These are phyloP conservation scores for Colletotrichum euphorbiae DNA, from an alignment of 2,329 filamentous ascomycete species.

Conservation along the genomic window DNA sequence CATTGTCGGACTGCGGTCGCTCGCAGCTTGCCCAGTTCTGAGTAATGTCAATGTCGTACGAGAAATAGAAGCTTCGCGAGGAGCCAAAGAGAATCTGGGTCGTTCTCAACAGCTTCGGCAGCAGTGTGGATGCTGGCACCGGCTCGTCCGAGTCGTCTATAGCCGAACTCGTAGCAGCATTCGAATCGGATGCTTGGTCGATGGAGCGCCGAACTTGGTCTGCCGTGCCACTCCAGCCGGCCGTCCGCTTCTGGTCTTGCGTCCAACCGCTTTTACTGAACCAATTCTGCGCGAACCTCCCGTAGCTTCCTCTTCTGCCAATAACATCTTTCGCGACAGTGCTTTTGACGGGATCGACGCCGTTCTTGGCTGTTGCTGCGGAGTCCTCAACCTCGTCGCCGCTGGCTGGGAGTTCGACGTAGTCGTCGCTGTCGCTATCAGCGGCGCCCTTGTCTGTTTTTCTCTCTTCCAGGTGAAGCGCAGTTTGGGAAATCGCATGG, in stretches of 20 bases:
- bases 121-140: slow-evolving; percentile 60
- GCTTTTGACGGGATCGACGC: slow-evolving; percentile 54
- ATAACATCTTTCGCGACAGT: slow-evolving; percentile 93
- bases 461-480: slow-evolving; percentile 53
- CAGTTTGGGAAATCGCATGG: slow-evolving; percentile 75
- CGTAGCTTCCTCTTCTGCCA: slow-evolving; percentile 83
- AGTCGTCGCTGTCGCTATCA: slow-evolving; percentile 62
- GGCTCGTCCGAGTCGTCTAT: slow-evolving; percentile 54
- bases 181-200: slow-evolving; percentile 37
- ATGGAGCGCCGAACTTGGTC: slow-evolving; percentile 33
- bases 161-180: slow-evolving; percentile 46
- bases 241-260: slow-evolving; percentile 73
- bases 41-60: slow-evolving; percentile 94
- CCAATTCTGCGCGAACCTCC: slow-evolving; percentile 90
- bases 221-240: slow-evolving; percentile 70
- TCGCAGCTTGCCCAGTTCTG: slow-evolving; percentile 63
- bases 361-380: slow-evolving; percentile 46
- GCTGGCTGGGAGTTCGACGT: slow-evolving; percentile 49
- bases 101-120: slow-evolving; percentile 87
- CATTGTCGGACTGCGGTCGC: slow-evolving; percentile 57
- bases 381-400: slow-evolving; percentile 60
- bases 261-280: slow-evolving; percentile 89
- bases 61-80: slow-evolving; percentile 91
- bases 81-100: slow-evolving; percentile 86
- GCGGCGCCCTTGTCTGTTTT: slow-evolving; percentile 55